Evolutionary conservation across 2,329 filamentous ascomycete genomes (phyloP).

Genomic region (Macrophomina pseudophaseolina): DNA sequence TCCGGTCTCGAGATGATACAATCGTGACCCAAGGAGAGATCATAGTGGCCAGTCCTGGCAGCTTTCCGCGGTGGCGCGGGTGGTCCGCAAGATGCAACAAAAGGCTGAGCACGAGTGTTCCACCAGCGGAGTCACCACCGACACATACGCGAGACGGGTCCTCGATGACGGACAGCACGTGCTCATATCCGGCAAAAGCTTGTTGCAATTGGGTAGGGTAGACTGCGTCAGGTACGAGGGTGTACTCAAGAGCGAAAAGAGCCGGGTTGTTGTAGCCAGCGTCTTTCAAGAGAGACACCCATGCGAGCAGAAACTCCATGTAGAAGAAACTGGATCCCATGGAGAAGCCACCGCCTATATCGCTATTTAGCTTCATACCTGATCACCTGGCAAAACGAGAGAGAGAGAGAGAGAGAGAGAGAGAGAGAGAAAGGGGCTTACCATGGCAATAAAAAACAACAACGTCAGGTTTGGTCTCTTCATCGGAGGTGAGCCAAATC

Average conservation of each 20-base stretch:
- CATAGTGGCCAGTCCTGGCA: conserved; percentile 68
- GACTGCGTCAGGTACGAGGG: conserved; percentile 73
- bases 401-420: no score
- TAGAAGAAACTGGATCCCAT: conserved; percentile 87
- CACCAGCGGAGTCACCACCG: conserved; percentile 80
- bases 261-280: conserved; percentile 75
- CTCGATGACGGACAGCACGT: conserved; percentile 64
- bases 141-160: conserved; percentile 70
- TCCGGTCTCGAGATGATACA: conserved; percentile 68
- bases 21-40: conserved; percentile 84
- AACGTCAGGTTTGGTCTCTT: conserved; percentile 68
- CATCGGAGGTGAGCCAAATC: conserved; percentile 71
- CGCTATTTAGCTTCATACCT: conserved; percentile 1
- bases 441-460: conserved; percentile 85
- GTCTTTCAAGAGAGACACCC: conserved; percentile 68
- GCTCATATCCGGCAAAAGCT: conserved; percentile 71
- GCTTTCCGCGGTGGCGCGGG: conserved; percentile 48
- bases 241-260: conserved; percentile 81
- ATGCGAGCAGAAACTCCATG: conserved; percentile 78
- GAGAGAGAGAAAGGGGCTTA: no score
- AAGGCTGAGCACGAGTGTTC: conserved; percentile 73
- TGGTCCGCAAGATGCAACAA: conserved; percentile 68
- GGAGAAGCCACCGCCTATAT: conserved; percentile 74
- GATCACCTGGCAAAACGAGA: not conserved
- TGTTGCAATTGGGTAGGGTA: conserved; percentile 78